Percentiles rank a stretch among this genome's conserved stretches.
phyloP scores from a whole-genome alignment of 1,284 basidiomycete species.

The Ganoderma boninense region DNA sequence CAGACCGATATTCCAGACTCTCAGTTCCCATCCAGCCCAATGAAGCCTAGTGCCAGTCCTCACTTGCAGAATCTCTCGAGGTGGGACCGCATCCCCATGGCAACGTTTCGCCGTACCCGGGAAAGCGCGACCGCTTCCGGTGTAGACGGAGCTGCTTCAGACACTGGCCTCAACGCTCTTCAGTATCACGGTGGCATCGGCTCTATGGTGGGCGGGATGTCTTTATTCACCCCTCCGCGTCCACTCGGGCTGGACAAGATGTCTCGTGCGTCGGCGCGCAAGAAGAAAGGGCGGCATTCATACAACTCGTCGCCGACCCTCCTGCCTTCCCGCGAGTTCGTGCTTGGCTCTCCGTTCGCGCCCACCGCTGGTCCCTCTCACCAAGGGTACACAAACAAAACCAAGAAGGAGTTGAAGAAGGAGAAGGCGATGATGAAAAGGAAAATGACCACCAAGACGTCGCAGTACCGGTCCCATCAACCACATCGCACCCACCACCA shows the following conservation, averaged over 20 bases:
- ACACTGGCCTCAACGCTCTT: conserved; percentile 44
- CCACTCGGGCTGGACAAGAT: conserved; percentile 35
- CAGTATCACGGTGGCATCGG: conserved; percentile 38
- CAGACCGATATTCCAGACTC: conserved; percentile 31
- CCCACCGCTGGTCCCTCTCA: conserved; percentile 28
- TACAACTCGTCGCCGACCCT: conserved; percentile 61
- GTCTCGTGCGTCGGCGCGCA: conserved; percentile 33
- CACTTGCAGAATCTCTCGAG: conserved; percentile 55
- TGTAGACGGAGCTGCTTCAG: conserved; percentile 46
- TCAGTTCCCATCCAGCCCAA: conserved; percentile 29
- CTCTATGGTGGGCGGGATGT: conserved; percentile 43
- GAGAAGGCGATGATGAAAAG: conserved; percentile 69
- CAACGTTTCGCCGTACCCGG: conserved; percentile 74
- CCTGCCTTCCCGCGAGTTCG: conserved; percentile 61
- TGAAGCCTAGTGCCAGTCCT: conserved; percentile 27
- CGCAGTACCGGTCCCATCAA: conserved; percentile 49
- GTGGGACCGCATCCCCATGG: conserved; percentile 80
- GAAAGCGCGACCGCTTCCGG: conserved; percentile 46
- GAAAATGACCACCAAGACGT: conserved; percentile 55
- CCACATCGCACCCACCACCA: conserved; percentile 62
- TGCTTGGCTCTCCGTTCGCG: conserved; percentile 39
- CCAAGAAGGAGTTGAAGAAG: conserved; percentile 55
- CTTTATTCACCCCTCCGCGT: conserved; percentile 46
- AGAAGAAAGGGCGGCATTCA: conserved; percentile 34
- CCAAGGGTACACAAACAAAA: conserved; percentile 30